phyloP scores from a whole-genome alignment of 768 basidiomycete genomes.

The Symmetrospora coprosmae region DNA sequence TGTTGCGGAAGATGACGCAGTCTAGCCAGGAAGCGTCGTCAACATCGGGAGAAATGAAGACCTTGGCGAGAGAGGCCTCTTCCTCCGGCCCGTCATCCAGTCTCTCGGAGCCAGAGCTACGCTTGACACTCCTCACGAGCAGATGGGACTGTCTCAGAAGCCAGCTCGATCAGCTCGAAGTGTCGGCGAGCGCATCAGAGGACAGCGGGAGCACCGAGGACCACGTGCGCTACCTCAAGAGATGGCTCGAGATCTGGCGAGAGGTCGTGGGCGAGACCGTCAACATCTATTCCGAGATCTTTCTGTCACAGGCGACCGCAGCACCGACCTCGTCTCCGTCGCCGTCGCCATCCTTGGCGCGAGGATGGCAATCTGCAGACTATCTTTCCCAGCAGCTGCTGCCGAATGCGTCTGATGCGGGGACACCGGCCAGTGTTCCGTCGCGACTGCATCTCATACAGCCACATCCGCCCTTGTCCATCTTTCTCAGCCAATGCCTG shows the following conservation, averaged over 20 bases:
- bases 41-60: no score
- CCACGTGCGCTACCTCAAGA: conserved; percentile 36
- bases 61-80: neutral
- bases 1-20: conserved; percentile 25
- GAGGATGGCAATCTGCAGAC: no score
- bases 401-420: no score
- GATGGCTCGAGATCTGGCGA: conserved; percentile 41
- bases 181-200: neutral
- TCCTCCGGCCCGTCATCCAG: neutral
- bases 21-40: neutral
- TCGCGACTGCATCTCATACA: conserved; percentile 1
- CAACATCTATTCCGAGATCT: conserved; percentile 39
- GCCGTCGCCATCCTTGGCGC: no score
- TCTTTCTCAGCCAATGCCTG: conserved; percentile 46
- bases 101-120: conserved; percentile 28
- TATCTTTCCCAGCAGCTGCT: no score
- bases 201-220: conserved; percentile 27
- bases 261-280: conserved; percentile 42
- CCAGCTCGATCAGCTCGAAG: conserved; percentile 24
- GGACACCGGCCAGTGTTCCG: no score
- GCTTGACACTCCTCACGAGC: conserved; percentile 29
- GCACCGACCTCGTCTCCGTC: neutral
- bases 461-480: conserved; percentile 47
- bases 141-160: conserved; percentile 30
- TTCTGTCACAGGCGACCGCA: conserved; percentile 26